A percentile compares a stretch with the other conserved stretches of the same genome.
phyloP scores from a whole-genome alignment of 1,284 basidiomycete species.

The Sanghuangporus weigelae region DNA sequence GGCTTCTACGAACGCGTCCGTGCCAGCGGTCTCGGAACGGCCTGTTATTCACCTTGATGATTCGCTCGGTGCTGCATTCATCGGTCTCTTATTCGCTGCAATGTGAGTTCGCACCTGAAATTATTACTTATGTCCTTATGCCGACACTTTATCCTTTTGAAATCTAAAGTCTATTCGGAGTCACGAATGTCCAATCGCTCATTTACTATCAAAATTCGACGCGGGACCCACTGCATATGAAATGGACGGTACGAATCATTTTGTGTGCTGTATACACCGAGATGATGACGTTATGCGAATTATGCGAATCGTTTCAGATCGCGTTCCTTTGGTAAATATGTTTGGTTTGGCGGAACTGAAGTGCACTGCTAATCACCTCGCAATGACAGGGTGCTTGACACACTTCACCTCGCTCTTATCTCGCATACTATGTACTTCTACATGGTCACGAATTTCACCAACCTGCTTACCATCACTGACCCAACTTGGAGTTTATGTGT shows the following conservation, averaged over 20 bases:
- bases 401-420: slow-evolving; percentile 13
- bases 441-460: slow-evolving; percentile 44
- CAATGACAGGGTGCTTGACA: slow-evolving; percentile 8
- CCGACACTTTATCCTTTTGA: not conserved
- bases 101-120: not conserved
- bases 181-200: slow-evolving; percentile 24
- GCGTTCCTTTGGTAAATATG: slow-evolving; percentile 3
- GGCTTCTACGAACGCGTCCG: not conserved
- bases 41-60: slow-evolving; percentile 7
- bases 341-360: not conserved
- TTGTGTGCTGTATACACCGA: not conserved
- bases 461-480: slow-evolving; percentile 33
- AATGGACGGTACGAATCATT: slow-evolving; percentile 18
- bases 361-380: not conserved
- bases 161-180: slow-evolving; percentile 22
- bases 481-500: slow-evolving; percentile 37
- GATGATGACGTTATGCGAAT: not conserved
- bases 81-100: slow-evolving; percentile 11
- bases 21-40: not conserved
- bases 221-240: slow-evolving; percentile 20
- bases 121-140: not conserved
- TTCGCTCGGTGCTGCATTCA: slow-evolving; percentile 15
- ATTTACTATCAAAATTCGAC: slow-evolving; percentile 23
- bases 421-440: slow-evolving; percentile 36
- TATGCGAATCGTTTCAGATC: not conserved